Evolutionary conservation across 192 early-diverging fungal genomes (phyloP).

Genomic region (Coemansia sp.): DNA sequence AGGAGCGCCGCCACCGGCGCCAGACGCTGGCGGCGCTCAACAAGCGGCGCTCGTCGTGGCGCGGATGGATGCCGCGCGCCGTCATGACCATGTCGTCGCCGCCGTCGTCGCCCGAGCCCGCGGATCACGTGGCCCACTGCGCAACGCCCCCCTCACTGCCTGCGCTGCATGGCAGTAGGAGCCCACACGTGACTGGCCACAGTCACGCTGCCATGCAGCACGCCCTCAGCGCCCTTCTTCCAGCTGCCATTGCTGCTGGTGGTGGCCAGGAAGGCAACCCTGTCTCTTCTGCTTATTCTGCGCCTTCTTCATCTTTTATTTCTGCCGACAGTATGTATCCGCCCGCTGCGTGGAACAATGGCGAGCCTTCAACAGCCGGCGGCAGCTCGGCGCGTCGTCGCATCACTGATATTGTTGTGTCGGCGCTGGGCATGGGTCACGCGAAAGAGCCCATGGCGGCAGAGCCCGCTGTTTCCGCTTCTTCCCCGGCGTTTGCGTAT

Average conservation of each 20-base stretch:
- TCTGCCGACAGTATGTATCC: constrained; percentile 10
- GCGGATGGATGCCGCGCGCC: constrained; percentile 37
- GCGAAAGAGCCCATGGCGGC: neutral
- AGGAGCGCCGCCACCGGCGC: constrained; percentile 43
- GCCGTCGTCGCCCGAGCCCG: constrained; percentile 1
- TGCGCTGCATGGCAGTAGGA: neutral
- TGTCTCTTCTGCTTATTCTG: neutral
- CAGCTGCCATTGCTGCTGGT: neutral
- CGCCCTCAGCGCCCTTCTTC: too few relatives aligned
- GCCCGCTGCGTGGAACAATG: constrained; percentile 9
- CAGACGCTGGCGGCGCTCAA: constrained; percentile 40
- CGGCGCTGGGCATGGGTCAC: neutral
- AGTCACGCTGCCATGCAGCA: too few relatives aligned
- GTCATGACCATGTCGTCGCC: constrained; percentile 15
- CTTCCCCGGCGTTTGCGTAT: constrained; percentile 3
- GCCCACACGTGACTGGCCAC: too few relatives aligned
- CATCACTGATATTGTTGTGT: neutral
- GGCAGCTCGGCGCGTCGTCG: constrained; percentile 3
- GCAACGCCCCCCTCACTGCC: too few relatives aligned
- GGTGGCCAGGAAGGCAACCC: neutral
- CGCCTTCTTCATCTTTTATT: neutral
- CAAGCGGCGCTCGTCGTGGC: constrained; percentile 48
- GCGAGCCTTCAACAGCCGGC: neutral
- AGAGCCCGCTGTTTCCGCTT: neutral
- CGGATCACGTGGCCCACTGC: neutral